A percentile compares a stretch with the other conserved stretches of the same genome.
Conservation (phyloP, 78 protist species). For the Dictyostelium capitatum region DNA sequence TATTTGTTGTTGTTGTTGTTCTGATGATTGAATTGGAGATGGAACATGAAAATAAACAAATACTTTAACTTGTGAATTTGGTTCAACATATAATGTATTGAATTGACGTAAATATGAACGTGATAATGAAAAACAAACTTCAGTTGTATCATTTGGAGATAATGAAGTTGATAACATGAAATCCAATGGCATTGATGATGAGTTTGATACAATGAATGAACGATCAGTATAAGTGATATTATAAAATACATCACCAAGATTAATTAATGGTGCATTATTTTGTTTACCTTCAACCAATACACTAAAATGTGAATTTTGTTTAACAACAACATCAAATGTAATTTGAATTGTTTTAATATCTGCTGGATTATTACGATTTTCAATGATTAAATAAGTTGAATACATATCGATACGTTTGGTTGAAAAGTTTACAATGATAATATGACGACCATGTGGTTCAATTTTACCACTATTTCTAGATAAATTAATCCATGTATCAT, state of each 20-base stretch:
- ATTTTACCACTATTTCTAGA: constrained; percentile 79
- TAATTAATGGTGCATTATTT: constrained; percentile 21
- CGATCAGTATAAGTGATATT: constrained; percentile 69
- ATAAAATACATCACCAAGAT: constrained; percentile 75
- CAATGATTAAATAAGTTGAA: constrained; percentile 61
- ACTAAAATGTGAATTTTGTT: constrained; percentile 65
- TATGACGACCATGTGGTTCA: constrained; percentile 81
- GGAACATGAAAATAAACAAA: constrained; percentile 62
- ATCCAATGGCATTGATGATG: constrained; percentile 82
- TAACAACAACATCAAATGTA: constrained; percentile 73
- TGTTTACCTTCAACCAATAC: constrained; percentile 81
- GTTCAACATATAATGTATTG: constrained; percentile 47
- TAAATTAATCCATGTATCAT: constrained; percentile 67
- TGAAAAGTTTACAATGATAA: constrained; percentile 56
- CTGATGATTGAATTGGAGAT: background rate
- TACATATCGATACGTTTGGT: constrained; percentile 79
- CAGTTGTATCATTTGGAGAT: constrained; percentile 63
- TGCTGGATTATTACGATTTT: constrained; percentile 78
- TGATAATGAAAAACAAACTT: constrained; percentile 79
- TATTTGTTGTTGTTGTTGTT: background rate
- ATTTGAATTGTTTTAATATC: constrained; percentile 79
- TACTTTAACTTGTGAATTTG: constrained; percentile 69
- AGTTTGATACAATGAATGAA: constrained; percentile 73
- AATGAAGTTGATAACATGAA: constrained; percentile 57
- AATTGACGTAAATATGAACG: constrained; percentile 63